Evolutionary conservation across 2,329 filamentous ascomycete species (phyloP).

Genomic region (Pseudodiploospora longispora): DNA sequence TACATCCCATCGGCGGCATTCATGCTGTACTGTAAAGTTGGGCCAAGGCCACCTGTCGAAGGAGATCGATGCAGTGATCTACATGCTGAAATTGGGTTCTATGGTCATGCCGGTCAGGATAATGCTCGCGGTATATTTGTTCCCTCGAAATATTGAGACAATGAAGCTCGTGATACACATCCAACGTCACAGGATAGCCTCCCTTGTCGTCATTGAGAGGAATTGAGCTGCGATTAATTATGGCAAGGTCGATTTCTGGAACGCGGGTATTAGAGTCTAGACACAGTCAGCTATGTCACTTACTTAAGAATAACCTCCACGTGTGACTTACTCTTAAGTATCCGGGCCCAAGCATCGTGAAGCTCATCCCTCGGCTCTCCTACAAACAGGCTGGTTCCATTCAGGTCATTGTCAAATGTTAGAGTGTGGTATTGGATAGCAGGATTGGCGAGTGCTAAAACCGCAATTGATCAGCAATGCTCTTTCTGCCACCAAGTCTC

Average conservation of each 20-base stretch:
- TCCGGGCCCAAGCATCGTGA: too few species aligned
- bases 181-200: neutral
- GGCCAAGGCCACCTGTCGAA: constrained; percentile 5
- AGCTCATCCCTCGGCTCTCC: too few species aligned
- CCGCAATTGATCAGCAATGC: too few species aligned
- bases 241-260: neutral
- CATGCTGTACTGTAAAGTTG: neutral
- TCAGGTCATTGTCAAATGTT: too few species aligned
- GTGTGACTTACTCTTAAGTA: too few species aligned
- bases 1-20: neutral
- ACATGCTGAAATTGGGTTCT: neutral
- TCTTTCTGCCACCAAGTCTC: too few species aligned
- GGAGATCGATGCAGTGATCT: constrained; percentile 7
- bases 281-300: neutral
- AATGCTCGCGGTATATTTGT: neutral
- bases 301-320: neutral
- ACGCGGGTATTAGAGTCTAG: neutral
- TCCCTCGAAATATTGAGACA: neutral
- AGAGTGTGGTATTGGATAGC: too few species aligned
- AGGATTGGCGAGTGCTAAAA: too few species aligned
- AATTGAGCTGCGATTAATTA: neutral
- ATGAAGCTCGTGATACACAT: constrained; percentile 1
- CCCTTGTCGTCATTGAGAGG: neutral
- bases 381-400: too few species aligned
- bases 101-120: neutral